A percentile compares a stretch with the other conserved stretches of the same genome.
Evolutionary conservation across 2,329 filamentous ascomycete species (phyloP).

Genomic region (Cytospora chrysosperma): DNA sequence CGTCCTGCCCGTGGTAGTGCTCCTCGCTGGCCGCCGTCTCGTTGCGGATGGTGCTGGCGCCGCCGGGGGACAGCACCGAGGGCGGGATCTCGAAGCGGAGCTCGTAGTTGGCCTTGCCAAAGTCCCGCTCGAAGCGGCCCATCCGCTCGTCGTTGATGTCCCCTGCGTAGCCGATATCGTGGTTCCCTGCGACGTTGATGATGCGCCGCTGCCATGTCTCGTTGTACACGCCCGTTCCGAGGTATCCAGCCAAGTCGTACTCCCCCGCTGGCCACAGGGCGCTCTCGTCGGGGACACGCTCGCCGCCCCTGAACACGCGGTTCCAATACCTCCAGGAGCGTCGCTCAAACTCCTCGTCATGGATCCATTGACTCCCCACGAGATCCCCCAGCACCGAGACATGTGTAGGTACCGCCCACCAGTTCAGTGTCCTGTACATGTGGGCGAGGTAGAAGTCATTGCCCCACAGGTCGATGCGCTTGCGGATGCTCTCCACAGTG

Average conservation of each 20-base stretch:
- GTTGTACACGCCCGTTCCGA: constrained; percentile 45
- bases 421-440: constrained; percentile 79
- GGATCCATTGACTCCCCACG: constrained; percentile 93
- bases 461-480: constrained; percentile 82
- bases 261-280: constrained; percentile 48
- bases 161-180: constrained; percentile 94
- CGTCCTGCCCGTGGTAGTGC: constrained; percentile 44
- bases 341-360: constrained; percentile 75
- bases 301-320: constrained; percentile 68
- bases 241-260: constrained; percentile 50
- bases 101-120: constrained; percentile 90
- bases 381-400: constrained; percentile 87
- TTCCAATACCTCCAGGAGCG: constrained; percentile 78
- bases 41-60: constrained; percentile 38
- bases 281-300: constrained; percentile 60
- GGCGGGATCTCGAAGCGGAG: constrained; percentile 66
- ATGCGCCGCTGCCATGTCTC: constrained; percentile 71
- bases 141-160: constrained; percentile 78
- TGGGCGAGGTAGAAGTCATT: constrained; percentile 96
- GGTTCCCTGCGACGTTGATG: constrained; percentile 91
- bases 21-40: constrained; percentile 34
- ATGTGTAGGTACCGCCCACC: constrained; percentile 85
- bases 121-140: constrained; percentile 76
- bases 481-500: constrained; percentile 66
- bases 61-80: constrained; percentile 35